These are phyloP conservation scores for Schoenoplectus tabernaemontani DNA, from an alignment of 202 grass and related monocot genomes.

Conservation along the genomic window DNA sequence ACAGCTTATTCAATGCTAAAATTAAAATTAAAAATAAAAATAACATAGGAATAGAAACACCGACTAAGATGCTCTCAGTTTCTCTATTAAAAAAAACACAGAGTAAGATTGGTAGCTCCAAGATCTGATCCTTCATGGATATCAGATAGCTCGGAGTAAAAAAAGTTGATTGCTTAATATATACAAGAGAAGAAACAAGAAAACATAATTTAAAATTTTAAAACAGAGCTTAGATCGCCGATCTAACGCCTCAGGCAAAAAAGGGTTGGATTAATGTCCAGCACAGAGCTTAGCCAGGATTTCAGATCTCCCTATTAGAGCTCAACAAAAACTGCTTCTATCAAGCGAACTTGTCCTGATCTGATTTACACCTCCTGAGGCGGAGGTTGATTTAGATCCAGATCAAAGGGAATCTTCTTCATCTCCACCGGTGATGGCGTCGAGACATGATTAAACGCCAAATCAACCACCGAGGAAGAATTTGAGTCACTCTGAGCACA, in stretches of 20 bases:
- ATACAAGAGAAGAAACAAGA: neutral
- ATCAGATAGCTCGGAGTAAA: slow-evolving; percentile 22
- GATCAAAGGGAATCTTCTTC: slow-evolving; percentile 29
- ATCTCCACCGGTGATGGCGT: slow-evolving; percentile 29
- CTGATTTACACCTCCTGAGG: slow-evolving; percentile 35
- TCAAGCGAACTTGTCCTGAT: no score
- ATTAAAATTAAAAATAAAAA: no score
- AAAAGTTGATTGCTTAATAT: slow-evolving; percentile 17
- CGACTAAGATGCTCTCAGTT: no score
- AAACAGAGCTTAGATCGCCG: neutral
- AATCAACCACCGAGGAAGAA: slow-evolving; percentile 51
- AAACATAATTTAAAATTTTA: neutral
- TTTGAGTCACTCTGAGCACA: slow-evolving; percentile 45
- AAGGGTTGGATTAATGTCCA: neutral
- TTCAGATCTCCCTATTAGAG: slow-evolving; percentile 13
- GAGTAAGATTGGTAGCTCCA: neutral
- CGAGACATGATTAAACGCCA: neutral
- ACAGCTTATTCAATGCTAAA: no score
- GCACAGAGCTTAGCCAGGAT: neutral
- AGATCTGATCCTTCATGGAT: neutral
- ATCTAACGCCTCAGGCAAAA: neutral
- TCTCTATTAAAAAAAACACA: no score
- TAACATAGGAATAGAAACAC: neutral
- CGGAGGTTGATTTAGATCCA: slow-evolving; percentile 63
- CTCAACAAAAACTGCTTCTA: slow-evolving; percentile 7